Base-by-base conservation (phyloP, 2,329 filamentous ascomycete species). In the Trichophyton schoenleinii region DNA sequence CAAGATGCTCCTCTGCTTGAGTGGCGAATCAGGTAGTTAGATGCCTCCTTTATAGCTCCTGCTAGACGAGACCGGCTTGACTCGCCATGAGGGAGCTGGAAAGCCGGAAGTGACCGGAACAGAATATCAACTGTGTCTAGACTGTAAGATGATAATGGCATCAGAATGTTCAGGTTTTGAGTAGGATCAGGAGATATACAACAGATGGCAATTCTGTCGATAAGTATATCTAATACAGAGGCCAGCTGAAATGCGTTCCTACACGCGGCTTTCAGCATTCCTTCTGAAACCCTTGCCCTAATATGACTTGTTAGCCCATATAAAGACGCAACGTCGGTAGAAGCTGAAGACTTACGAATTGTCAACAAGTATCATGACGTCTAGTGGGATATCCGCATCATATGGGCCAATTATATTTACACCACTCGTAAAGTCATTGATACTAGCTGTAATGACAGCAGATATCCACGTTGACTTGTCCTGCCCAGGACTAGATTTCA, bases 401-500 rank as follows among this genome's bases (percentile, higher is more conserved):
- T 63, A 63, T 7, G 65, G 57, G 13, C 49, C 59, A 38, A 41
- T 34, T 5, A 31, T 61, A 20, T 61, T 46, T 13, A 8, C n/a
- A 18, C 31, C 28, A n/a, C 28, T 18, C 31, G n/a, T n/a, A n/a
- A 28, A 55, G 15, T 55, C 52, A 55, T 25, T 9, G 52, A 55
- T 55, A 36, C 28, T 13, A 34, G 71, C 73, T 20, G 66, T 68
- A 41, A 77, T 63, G 58, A 72, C 69, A 57, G 75, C 65, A n/a
- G 72, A 71, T 4, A 71, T 66, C 69, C 72, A 74, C 5, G 74
- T 65, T 22, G 62, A 62, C 9, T 61, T 42, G 7, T 63, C 62
- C 9, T 63, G 53, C 8, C 31, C 57, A 34, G 36, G 28, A 18
- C 61, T 53, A 15, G 61, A 63, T 28, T 62, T 65, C n/a, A 63